These are phyloP conservation scores for Beta macrorhiza DNA, from an alignment of 179 eudicot genomes.

Conservation along the genomic window DNA sequence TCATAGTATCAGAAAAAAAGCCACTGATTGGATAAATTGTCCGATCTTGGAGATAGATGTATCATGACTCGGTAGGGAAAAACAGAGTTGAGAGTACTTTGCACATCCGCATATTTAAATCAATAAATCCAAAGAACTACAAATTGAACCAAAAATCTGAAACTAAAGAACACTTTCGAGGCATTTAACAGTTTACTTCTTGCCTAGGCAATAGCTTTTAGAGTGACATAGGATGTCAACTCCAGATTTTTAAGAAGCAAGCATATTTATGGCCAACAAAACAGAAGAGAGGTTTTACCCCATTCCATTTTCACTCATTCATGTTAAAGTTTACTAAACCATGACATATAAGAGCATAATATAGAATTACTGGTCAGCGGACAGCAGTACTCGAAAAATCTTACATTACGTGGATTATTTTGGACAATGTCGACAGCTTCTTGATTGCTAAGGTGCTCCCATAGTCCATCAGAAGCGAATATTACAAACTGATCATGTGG, in stretches of 20 bases:
- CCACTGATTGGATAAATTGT: no score
- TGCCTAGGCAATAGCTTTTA: no score
- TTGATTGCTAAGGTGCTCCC: conserved; percentile 96
- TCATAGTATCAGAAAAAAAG: no score
- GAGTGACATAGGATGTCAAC: no score
- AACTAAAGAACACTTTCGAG: background rate
- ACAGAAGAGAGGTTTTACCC: background rate
- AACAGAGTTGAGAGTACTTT: background rate
- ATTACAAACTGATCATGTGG: conserved; percentile 83
- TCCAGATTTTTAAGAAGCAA: no score
- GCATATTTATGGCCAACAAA: background rate
- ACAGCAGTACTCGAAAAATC: conserved; percentile 19
- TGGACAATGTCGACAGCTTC: conserved; percentile 85
- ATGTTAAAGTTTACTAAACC: background rate
- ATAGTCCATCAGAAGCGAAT: conserved; percentile 92
- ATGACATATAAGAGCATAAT: background rate
- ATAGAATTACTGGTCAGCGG: background rate
- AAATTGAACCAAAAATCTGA: background rate
- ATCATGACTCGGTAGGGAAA: background rate
- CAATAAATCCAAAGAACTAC: background rate
- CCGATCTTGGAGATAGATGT: no score
- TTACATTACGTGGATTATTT: conserved; percentile 74
- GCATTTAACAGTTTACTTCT: background rate
- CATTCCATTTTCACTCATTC: background rate
- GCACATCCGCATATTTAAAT: background rate